Conservation (phyloP, 2,329 filamentous ascomycete species). For the Lachnellula suecica region DNA sequence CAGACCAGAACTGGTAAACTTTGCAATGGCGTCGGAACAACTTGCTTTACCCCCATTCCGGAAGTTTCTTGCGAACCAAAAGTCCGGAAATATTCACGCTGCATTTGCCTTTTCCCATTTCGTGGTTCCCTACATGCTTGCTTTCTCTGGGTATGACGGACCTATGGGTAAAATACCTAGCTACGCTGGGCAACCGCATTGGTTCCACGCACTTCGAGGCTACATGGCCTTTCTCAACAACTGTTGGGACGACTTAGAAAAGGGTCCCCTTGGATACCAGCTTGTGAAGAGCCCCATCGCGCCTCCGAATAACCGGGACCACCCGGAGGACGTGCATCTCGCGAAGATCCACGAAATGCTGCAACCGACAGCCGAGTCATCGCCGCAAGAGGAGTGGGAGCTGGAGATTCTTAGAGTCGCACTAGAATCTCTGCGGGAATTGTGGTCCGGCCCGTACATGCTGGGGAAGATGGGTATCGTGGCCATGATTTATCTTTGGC, state of each 20-base stretch:
- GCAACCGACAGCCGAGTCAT: background rate
- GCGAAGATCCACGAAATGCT: slow-evolving; percentile 8
- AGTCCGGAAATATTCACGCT: slow-evolving; percentile 8
- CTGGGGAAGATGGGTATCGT: slow-evolving; percentile 4
- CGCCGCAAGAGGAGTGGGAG: background rate
- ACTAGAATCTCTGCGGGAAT: slow-evolving; percentile 10
- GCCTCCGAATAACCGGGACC: background rate
- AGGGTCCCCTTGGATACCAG: slow-evolving; percentile 11
- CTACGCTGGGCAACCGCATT: slow-evolving; percentile 12
- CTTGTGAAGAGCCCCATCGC: background rate
- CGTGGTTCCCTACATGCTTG: slow-evolving; percentile 18
- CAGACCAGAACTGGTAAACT: slow-evolving; percentile 5
- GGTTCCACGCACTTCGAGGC: slow-evolving; percentile 15
- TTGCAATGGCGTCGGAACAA: slow-evolving; percentile 7
- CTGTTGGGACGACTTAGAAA: slow-evolving; percentile 7
- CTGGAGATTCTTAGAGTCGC: slow-evolving; percentile 2
- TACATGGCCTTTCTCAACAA: slow-evolving; percentile 1
- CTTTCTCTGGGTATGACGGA: background rate
- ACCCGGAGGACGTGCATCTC: slow-evolving; percentile 16
- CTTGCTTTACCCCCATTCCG: slow-evolving; percentile 13
- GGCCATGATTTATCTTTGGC: slow-evolving; percentile 13
- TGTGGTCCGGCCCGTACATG: slow-evolving; percentile 8
- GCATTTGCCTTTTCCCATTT: slow-evolving; percentile 17
- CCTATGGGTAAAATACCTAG: slow-evolving; percentile 8
- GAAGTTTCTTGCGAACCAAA: background rate